A percentile compares a stretch with the other conserved stretches of the same genome.
phyloP scores from a whole-genome alignment of 495 filamentous ascomycete species.

The Thozetella sp. region DNA sequence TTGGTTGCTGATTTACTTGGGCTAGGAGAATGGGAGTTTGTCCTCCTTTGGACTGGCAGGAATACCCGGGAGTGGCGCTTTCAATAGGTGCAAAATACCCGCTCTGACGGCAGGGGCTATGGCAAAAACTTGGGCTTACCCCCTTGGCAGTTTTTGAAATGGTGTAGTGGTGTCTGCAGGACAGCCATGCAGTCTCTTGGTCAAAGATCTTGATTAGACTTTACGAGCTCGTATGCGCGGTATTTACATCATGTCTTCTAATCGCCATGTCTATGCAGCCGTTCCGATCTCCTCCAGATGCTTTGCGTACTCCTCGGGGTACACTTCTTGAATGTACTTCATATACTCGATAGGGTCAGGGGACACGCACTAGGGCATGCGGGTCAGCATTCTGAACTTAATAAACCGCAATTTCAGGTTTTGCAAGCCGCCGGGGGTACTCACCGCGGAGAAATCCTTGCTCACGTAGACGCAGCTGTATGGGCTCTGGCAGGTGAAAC shows the following conservation, averaged over 20 bases:
- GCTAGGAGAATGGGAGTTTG: too few species aligned
- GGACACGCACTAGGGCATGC: not conserved
- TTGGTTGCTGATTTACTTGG: not conserved
- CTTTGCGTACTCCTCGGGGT: not conserved
- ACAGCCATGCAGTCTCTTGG: too few species aligned
- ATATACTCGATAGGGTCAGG: not conserved
- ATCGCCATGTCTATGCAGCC: not conserved
- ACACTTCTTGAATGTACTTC: not conserved
- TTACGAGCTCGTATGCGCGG: not conserved
- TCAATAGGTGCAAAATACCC: too few species aligned
- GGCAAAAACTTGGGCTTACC: too few species aligned
- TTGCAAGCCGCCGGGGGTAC: too few species aligned
- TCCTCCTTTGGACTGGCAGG: too few species aligned
- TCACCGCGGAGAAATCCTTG: not conserved
- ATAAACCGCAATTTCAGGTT: too few species aligned
- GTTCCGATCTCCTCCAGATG: not conserved
- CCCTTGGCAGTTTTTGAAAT: too few species aligned
- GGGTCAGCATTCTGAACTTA: too few species aligned
- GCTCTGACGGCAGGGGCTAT: too few species aligned
- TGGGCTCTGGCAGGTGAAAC: not conserved
- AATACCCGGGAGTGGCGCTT: not conserved
- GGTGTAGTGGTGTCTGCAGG: too few species aligned
- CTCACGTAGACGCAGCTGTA: conserved; percentile 2
- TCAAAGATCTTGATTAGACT: too few species aligned
- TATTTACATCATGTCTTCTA: not conserved